Evolutionary conservation across 2,329 filamentous ascomycete species (phyloP).

Genomic region (Ceratocystis variospora): DNA sequence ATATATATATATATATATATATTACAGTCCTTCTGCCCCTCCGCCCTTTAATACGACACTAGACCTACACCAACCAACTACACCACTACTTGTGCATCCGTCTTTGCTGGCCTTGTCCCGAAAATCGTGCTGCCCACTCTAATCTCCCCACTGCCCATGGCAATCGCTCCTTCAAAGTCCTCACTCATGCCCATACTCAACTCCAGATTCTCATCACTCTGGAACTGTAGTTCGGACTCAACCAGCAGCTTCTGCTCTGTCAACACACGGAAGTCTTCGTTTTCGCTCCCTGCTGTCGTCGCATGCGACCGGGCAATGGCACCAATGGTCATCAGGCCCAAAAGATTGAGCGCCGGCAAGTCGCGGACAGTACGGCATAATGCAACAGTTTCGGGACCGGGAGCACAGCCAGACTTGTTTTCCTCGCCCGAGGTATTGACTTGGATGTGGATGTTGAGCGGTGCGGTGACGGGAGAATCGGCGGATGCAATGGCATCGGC

Average conservation of each 20-base stretch:
- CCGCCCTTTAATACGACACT: too few species aligned
- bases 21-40: background rate
- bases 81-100: conserved; percentile 56
- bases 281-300: conserved; percentile 61
- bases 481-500: conserved; percentile 37
- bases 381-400: conserved; percentile 43
- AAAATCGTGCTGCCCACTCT: conserved; percentile 91
- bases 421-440: conserved; percentile 89
- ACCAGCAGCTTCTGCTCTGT: conserved; percentile 58
- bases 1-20: background rate
- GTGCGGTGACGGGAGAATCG: conserved; percentile 26
- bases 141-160: conserved; percentile 74
- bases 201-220: conserved; percentile 45
- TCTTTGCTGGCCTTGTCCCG: conserved; percentile 64
- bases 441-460: conserved; percentile 69
- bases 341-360: conserved; percentile 59
- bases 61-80: conserved; percentile 23
- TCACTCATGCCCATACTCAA: conserved; percentile 98
- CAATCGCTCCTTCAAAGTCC: conserved; percentile 82
- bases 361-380: conserved; percentile 59
- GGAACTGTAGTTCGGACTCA: conserved; percentile 34
- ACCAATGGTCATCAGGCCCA: conserved; percentile 93
- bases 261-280: conserved; percentile 72
- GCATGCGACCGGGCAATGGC: conserved; percentile 75
- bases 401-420: conserved; percentile 68